Evolutionary conservation across 164 flowering plant species (phyloP).

Genomic region (Piper longum): DNA sequence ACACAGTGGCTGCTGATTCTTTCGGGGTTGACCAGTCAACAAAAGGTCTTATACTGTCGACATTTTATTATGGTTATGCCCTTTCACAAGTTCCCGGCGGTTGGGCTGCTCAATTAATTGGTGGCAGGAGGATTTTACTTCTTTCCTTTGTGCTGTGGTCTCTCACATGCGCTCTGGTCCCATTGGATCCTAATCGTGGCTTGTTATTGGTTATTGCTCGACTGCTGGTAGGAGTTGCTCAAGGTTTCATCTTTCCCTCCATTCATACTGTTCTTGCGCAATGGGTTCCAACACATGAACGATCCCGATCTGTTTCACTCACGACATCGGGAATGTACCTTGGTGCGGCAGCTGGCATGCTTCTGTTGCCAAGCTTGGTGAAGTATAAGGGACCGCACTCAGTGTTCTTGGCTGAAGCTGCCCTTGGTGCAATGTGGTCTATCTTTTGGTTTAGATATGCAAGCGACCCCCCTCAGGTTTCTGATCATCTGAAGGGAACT

Average conservation of each 20-base stretch:
- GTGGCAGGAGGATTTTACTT: slow-evolving; percentile 75
- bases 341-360: slow-evolving; percentile 87
- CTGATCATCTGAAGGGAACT: slow-evolving; percentile 58
- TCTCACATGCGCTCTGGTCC: slow-evolving; percentile 55
- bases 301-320: slow-evolving; percentile 86
- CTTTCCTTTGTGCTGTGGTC: slow-evolving; percentile 81
- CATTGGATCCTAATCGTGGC: slow-evolving; percentile 53
- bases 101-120: slow-evolving; percentile 78
- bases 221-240: slow-evolving; percentile 83
- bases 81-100: slow-evolving; percentile 92
- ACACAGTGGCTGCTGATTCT: slow-evolving; percentile 77
- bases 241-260: slow-evolving; percentile 91
- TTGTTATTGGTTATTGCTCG: slow-evolving; percentile 51
- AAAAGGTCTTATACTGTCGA: slow-evolving; percentile 74
- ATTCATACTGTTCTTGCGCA: slow-evolving; percentile 86
- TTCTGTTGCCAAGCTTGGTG: slow-evolving; percentile 66
- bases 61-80: slow-evolving; percentile 83
- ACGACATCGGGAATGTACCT: slow-evolving; percentile 95
- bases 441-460: slow-evolving; percentile 66
- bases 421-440: slow-evolving; percentile 66
- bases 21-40: slow-evolving; percentile 62
- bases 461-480: slow-evolving; percentile 64
- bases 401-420: slow-evolving; percentile 68
- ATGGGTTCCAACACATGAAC: slow-evolving; percentile 95
- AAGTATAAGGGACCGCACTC: slow-evolving; percentile 64